Conservation (phyloP, 1,139 yeast species). For the Yamadazyma triangularis region DNA sequence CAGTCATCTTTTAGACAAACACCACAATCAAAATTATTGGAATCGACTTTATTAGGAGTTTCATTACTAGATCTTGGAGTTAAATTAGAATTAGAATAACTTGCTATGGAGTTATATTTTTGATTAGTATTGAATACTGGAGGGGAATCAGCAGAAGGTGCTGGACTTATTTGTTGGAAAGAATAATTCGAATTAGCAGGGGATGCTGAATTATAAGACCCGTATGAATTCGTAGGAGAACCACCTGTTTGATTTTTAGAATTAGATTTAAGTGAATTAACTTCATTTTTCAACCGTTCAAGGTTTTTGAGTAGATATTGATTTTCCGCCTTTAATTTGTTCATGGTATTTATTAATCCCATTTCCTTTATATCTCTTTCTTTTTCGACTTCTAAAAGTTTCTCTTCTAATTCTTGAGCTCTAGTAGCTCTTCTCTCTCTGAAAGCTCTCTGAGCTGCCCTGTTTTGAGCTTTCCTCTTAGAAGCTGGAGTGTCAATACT, state of each 20-base stretch:
- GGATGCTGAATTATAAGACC: conserved; percentile 16
- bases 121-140: conserved; percentile 13
- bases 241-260: conserved; percentile 1
- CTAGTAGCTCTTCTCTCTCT: conserved; percentile 73
- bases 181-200: conserved; percentile 37
- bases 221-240: conserved; percentile 8
- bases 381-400: conserved; percentile 57
- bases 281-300: conserved; percentile 31
- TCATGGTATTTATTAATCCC: conserved; percentile 49
- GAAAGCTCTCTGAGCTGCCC: conserved; percentile 95
- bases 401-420: conserved; percentile 44
- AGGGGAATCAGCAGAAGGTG: conserved; percentile 50
- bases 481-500: conserved; percentile 68
- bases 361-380: conserved; percentile 61
- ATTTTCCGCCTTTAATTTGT: conserved; percentile 37
- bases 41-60: conserved; percentile 1
- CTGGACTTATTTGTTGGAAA: conserved; percentile 49
- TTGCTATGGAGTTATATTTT: conserved; percentile 1
- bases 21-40: conserved; percentile 48
- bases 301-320: conserved; percentile 31
- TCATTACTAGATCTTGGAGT: background rate
- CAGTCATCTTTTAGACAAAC: conserved; percentile 69
- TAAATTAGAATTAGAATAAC: background rate
- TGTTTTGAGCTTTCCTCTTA: conserved; percentile 85
- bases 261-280: conserved; percentile 13